These are phyloP conservation scores for Fusarium algeriense DNA, from an alignment of 2,329 filamentous ascomycete species.

Conservation along the genomic window DNA sequence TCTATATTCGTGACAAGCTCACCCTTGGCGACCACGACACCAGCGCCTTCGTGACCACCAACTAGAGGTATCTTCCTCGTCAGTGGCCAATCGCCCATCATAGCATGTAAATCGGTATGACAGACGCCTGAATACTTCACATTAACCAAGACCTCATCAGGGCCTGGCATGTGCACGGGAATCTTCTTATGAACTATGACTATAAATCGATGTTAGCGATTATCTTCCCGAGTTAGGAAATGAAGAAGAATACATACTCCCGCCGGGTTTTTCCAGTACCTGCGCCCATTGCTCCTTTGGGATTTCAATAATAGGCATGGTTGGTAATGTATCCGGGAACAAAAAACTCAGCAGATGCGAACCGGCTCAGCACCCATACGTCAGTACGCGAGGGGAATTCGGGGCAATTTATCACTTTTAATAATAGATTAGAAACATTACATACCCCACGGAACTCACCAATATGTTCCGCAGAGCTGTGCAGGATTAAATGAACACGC, in stretches of 20 bases:
- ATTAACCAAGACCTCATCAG: constrained; percentile 92
- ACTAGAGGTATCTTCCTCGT: constrained; percentile 85
- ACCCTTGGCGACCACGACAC: constrained; percentile 84
- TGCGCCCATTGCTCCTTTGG: constrained; percentile 92
- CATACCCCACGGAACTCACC: no score
- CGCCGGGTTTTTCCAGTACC: constrained; percentile 85
- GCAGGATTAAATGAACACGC: no score
- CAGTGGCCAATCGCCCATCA: constrained; percentile 92
- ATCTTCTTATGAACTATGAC: constrained; percentile 70
- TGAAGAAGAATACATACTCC: no score
- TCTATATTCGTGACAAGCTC: constrained; percentile 81
- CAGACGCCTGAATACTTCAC: constrained; percentile 92
- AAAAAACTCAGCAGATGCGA: no score
- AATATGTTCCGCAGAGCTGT: no score
- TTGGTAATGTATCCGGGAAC: no score
- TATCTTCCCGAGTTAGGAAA: no score
- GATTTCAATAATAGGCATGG: constrained; percentile 58
- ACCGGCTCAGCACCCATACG: no score
- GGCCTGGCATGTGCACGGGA: constrained; percentile 81
- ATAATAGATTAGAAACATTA: no score
- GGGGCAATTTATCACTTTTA: no score
- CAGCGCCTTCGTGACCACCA: constrained; percentile 84
- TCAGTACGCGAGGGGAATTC: no score
- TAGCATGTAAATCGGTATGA: constrained; percentile 84
- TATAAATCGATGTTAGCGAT: no score